A percentile compares a stretch with the other conserved stretches of the same genome.
phyloP scores from a whole-genome alignment of 345 rosid genomes.

The Clausena lansium region DNA sequence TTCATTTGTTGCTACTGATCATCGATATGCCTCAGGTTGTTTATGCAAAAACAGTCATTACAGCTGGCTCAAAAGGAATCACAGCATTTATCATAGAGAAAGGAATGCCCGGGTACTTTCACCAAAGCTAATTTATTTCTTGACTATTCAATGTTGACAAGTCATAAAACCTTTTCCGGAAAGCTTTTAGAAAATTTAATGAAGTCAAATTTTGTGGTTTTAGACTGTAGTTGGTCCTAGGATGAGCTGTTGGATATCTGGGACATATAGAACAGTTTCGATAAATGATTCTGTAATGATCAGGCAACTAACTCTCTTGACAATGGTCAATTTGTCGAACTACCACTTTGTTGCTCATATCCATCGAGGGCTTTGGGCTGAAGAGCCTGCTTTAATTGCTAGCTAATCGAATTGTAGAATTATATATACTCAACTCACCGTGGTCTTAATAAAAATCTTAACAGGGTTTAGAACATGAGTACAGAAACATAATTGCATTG shows the following conservation, averaged over 20 bases:
- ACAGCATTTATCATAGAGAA: constrained; percentile 90
- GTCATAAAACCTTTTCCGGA: background rate
- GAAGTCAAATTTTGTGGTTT: background rate
- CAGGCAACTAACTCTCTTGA: background rate
- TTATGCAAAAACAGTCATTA: constrained; percentile 76
- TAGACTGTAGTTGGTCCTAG: background rate
- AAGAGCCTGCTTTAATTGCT: background rate
- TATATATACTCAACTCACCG: background rate
- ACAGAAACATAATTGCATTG: background rate
- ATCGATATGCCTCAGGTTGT: constrained; percentile 51
- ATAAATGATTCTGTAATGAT: background rate
- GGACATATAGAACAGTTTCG: background rate
- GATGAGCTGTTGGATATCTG: background rate
- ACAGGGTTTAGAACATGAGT: background rate
- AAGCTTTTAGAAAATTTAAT: background rate
- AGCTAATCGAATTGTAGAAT: background rate
- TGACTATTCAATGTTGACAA: background rate
- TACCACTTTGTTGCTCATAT: background rate
- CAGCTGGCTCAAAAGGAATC: constrained; percentile 87
- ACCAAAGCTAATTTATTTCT: background rate
- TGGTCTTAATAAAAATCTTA: background rate
- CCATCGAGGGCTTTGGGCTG: background rate
- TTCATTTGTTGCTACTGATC: constrained; percentile 17
- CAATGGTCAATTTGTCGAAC: background rate
- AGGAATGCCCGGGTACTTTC: constrained; percentile 84